phyloP scores from a whole-genome alignment of 2,329 filamentous ascomycete species.

The Akanthomyces uredinophilus region DNA sequence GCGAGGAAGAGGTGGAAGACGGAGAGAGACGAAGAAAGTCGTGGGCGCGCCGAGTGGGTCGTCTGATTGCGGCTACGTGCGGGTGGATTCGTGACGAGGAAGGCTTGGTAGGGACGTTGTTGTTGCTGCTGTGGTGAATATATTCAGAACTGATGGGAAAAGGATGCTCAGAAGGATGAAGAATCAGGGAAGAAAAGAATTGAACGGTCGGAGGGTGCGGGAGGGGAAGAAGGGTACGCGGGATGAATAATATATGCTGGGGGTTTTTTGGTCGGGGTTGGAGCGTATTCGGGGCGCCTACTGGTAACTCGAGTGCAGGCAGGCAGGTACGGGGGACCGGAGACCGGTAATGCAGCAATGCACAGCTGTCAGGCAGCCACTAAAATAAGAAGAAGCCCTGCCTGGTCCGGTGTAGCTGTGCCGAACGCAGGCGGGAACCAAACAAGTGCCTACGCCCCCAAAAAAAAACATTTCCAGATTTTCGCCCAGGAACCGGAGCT shows the following conservation, averaged over 20 bases:
- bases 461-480: too few species aligned
- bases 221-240: background rate
- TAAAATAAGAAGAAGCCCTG: too few species aligned
- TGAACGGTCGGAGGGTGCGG: background rate
- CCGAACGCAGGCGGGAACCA: background rate
- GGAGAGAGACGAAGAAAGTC: background rate
- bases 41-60: slow-evolving; percentile 4
- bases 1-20: background rate
- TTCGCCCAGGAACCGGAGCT: too few species aligned
- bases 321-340: too few species aligned
- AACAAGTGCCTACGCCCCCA: too few species aligned
- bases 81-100: background rate
- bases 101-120: background rate
- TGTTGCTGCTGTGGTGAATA: background rate
- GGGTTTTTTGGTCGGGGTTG: background rate
- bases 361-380: too few species aligned
- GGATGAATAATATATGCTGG: slow-evolving; percentile 5
- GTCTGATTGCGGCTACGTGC: slow-evolving; percentile 9
- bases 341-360: too few species aligned
- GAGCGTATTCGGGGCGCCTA: background rate
- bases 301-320: too few species aligned
- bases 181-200: background rate
- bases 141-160: background rate
- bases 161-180: background rate
- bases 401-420: too few species aligned